Conservation (phyloP, 75 land plant genomes). For the Cupressus sempervirens region DNA sequence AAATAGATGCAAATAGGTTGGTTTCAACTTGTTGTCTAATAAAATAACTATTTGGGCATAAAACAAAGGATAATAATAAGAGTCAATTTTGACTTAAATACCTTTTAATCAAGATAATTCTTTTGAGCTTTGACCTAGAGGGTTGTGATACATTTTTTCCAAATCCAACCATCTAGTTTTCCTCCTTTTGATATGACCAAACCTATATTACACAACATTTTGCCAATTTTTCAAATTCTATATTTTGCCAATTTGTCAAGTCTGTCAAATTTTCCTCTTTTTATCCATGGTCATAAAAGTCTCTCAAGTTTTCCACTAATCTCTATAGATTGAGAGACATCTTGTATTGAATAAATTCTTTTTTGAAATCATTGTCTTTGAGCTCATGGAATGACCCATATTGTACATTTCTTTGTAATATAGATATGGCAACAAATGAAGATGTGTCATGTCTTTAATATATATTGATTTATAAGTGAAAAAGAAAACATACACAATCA, state of each 20-base stretch:
- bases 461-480: constrained; percentile 4
- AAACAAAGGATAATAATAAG: constrained; percentile 10
- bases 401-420: constrained; percentile 12
- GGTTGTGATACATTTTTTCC: background rate
- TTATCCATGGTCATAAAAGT: background rate
- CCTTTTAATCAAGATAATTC: background rate
- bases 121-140: background rate
- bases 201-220: background rate
- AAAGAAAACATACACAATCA: too few relatives aligned
- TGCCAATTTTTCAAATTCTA: background rate
- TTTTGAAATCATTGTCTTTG: background rate
- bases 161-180: constrained; percentile 2
- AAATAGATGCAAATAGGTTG: constrained; percentile 34
- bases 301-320: background rate
- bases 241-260: background rate
- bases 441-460: constrained; percentile 1
- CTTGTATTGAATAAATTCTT: background rate
- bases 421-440: background rate
- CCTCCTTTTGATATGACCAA: background rate
- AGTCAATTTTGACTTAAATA: background rate
- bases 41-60: constrained; percentile 63
- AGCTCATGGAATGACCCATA: background rate
- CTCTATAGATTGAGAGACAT: background rate
- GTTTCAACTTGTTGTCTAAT: constrained; percentile 63
- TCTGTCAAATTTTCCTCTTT: background rate